phyloP scores from a whole-genome alignment of 2,329 filamentous ascomycete genomes.

The Phoma sp. region DNA sequence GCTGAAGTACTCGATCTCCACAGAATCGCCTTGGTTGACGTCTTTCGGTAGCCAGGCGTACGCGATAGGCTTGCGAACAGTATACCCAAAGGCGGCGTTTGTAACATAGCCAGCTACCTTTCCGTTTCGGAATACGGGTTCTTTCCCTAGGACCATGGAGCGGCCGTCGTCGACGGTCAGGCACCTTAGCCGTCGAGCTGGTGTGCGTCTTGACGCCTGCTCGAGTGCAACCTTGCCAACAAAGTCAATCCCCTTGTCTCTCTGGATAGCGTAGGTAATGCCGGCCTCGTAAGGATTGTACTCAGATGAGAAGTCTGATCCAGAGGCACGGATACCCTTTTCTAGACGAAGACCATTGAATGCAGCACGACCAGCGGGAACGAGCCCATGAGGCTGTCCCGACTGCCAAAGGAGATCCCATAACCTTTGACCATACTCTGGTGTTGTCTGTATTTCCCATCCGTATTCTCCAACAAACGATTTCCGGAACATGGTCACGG shows the following conservation, averaged over 20 bases:
- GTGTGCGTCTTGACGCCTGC: constrained; percentile 48
- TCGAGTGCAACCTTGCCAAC: constrained; percentile 60
- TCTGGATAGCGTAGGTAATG: constrained; percentile 58
- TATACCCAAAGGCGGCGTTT: constrained; percentile 67
- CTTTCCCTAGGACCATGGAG: constrained; percentile 67
- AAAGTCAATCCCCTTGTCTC: constrained; percentile 55
- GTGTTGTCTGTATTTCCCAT: constrained; percentile 67
- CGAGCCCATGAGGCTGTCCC: constrained; percentile 61
- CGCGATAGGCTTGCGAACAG: constrained; percentile 63
- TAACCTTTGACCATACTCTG: constrained; percentile 63
- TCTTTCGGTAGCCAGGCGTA: constrained; percentile 63
- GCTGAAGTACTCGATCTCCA: constrained; percentile 70
- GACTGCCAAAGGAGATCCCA: constrained; percentile 66
- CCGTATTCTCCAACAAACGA: constrained; percentile 68
- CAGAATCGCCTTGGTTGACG: constrained; percentile 55
- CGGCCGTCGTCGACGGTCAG: constrained; percentile 63
- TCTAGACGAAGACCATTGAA: constrained; percentile 66
- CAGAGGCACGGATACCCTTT: constrained; percentile 64
- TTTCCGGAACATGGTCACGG: constrained; percentile 62
- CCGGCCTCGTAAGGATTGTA: constrained; percentile 67
- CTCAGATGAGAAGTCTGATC: constrained; percentile 66
- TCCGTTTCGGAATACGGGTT: constrained; percentile 62
- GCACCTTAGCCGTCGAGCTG: constrained; percentile 52
- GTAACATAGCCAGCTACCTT: constrained; percentile 64
- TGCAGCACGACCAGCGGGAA: constrained; percentile 64